Base-by-base conservation (phyloP, 345 rosid genomes). In the Syzygium grande region DNA sequence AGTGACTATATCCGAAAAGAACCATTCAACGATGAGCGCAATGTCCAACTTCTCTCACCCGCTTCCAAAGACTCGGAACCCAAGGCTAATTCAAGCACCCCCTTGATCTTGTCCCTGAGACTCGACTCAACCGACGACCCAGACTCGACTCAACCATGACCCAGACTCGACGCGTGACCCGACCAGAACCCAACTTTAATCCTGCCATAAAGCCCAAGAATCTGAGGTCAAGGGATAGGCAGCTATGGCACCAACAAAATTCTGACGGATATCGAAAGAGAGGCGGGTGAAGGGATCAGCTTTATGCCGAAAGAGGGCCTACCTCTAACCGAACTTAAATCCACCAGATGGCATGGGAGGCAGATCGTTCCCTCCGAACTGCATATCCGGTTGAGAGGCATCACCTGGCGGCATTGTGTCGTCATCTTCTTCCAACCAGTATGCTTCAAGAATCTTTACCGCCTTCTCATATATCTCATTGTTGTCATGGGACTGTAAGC, bases 271-370 rank as follows among this genome's bases (percentile, higher is more conserved):
- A 84, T 17, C 38, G 85, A 54, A 85, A 84, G 86, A 56, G 59
- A 84, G 61, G 63, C 38, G 5, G 61, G 54, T 19, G 51, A 73
- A 73, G 80, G 5, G 43, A 30, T 54, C 56, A 53, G 51, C 49
- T 54, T 52, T 52, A 53, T 52, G 49, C 23, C 43, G 65, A 85
- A 25, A 30, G 61, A 58, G 61, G 46, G 30, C 56, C 61, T 85
- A 85, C 86, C 86, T 85, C 86, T 86, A 94, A 90, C 95, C 89
- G 91, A 94, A 94, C 86, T 90, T 94, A 88, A 92, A 94, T 90
- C 97, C 97, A 54, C 95, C 97, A 2, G 95, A 90, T 11, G 97
- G 97, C 86, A 91, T 90, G n/a, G 89, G 6, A 38, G 94, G 93
- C 89, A 84, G 84, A 55, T 92, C 92, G 77, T 46, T 85, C 17